Base-by-base conservation (phyloP, 495 filamentous ascomycete genomes). In the Aspergillus homomorphus region DNA sequence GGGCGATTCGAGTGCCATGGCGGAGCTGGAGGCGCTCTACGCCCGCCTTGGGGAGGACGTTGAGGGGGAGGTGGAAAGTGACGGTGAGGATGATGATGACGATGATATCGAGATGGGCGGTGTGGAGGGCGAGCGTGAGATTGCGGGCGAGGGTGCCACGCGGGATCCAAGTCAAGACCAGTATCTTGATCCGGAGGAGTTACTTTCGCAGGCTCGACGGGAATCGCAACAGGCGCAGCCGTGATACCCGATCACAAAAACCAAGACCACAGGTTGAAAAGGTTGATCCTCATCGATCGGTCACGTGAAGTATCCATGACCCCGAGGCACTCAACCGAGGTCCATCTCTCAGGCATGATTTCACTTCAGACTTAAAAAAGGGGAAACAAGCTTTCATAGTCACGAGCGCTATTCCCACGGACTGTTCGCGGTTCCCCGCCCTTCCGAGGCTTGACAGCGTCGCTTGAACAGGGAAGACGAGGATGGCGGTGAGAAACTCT, bases 1-100 rank as follows among this genome's bases (percentile, higher is more conserved):
- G 15, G 77, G 77, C 0, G 73, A 80, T 38, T 16, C 53, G 1
- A 64, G 69, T n/a, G 77, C 77, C 0, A 55, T 72, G 24, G 59
- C 61, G 20, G 63, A 66, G 3, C 42, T 80, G 43, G 69, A 77
- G 38, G 61, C 65, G 33, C 45, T 73, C 19, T 73, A 70, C 38
- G 43, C 54, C 10, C 60, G 64, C 18, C 54, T 72, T 24, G 69
- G 61, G 23, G 54, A 41, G n/a, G 56, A 59, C 15, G 33, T 38
- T 14, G 5, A 7, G 33, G 15, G 33, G 12, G 33, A 38, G 33
- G 12, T 14, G 33, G 33, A 6, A 12, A 38, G 33, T 12, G 33
- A 38, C 2, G 33, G 15, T 18, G 48, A 30, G 12, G 22, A 50
- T 0, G 48, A 30, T 5, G 20, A 42, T 23, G 19, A 24, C 20